Evolutionary conservation across 1,284 basidiomycete genomes (phyloP), one percentile per base, ranked within the genome.

Genomic region (Ustilago nuda): DNA sequence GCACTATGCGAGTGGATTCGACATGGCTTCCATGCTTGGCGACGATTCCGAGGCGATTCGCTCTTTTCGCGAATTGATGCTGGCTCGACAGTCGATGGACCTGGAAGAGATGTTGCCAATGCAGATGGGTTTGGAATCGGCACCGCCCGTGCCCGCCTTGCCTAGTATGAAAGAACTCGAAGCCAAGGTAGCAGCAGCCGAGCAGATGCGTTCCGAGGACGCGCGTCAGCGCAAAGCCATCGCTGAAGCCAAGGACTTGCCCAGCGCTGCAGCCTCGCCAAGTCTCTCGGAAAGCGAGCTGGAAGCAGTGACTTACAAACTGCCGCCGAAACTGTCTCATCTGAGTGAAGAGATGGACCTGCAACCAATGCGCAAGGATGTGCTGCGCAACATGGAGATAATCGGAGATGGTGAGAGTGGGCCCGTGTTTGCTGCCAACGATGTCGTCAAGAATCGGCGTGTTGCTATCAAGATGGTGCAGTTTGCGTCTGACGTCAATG

Each of bases 381-480:
- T 54, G 53, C 66, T 72, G 15, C 35, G 43, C 33, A 61, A 74
- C 43, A 55, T 82, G 48, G 57, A 76, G 45, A 74, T 81, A 64
- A 79, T 82, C 23, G 80, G 79, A 13, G 79, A 81, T 5, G 80
- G 80, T 45, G 80, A 82, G 45, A 78, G 75, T 27, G 80, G 80
- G 2, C 72, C 81, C 4, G 80, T 82, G 33, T 77, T 72, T 48
- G 61, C 77, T 2, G 77, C 77, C 4, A 64, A 55, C 23, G 66
- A 73, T 19, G 66, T 63, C 30, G 32, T 65, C 50, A 64, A 66
- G 55, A 64, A 63, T 19, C 62, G 62, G n/a, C 41, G 61, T n/a
- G 73, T 81, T 7, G 79, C 80, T 3, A 63, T 82, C 67, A 82
- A 82, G 56, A 56, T 80, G 56, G 65, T 82, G 7, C 56, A 60